These are phyloP conservation scores for Anthoceros angustus DNA, from an alignment of 225 moss, liverwort and hornwort species.

Conservation along the genomic window DNA sequence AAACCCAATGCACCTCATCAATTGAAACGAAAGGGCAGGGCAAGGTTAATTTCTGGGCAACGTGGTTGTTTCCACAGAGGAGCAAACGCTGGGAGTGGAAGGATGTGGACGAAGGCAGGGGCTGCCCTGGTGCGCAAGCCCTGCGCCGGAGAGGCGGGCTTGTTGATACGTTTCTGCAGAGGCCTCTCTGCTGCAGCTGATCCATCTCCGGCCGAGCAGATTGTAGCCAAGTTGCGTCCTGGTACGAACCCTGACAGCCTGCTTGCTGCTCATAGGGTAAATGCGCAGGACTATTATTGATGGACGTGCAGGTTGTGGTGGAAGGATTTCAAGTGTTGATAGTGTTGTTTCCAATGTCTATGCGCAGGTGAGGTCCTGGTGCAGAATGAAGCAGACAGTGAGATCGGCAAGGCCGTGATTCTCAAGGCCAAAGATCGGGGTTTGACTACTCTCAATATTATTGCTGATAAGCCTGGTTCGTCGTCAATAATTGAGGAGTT, in stretches of 20 bases:
- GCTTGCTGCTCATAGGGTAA: not conserved
- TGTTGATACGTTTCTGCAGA: not conserved
- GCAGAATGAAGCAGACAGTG: slow-evolving; percentile 61
- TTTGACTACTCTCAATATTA: slow-evolving; percentile 40
- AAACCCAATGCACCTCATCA: too few relatives aligned
- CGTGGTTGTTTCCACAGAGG: not conserved
- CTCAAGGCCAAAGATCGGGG: slow-evolving; percentile 42
- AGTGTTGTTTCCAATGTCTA: not conserved
- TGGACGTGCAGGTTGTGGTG: not conserved
- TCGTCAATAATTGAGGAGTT: slow-evolving; percentile 36
- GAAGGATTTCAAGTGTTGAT: not conserved
- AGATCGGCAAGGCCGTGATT: slow-evolving; percentile 45
- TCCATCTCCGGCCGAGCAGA: not conserved
- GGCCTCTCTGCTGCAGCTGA: not conserved
- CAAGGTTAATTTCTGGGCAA: too few relatives aligned
- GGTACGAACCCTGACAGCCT: not conserved
- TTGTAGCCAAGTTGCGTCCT: not conserved
- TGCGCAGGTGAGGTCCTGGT: slow-evolving; percentile 47
- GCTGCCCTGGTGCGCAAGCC: not conserved
- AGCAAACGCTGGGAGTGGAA: not conserved
- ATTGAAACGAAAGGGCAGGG: too few relatives aligned
- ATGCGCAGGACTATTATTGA: not conserved
- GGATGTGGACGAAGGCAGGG: not conserved
- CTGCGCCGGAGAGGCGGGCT: not conserved
- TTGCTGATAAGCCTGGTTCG: slow-evolving; percentile 39